These are phyloP conservation scores for Gymnopus androsaceus DNA, from an alignment of 1,284 basidiomycete species.

Conservation along the genomic window DNA sequence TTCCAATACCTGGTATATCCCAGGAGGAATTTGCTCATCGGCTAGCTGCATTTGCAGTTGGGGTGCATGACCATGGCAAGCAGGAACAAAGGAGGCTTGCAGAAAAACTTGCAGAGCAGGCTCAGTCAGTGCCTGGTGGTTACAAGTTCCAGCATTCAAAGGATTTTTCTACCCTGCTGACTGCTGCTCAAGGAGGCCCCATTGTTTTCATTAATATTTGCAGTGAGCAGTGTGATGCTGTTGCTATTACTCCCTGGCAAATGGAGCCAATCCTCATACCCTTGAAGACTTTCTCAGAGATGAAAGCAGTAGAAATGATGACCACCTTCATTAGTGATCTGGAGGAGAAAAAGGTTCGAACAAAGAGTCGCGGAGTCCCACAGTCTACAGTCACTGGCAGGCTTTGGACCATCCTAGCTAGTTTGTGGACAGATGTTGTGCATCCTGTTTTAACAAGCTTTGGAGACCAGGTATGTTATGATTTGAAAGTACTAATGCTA, in stretches of 20 bases:
- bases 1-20: neutral
- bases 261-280: constrained; percentile 8
- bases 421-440: constrained; percentile 3
- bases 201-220: constrained; percentile 14
- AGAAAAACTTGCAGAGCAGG: constrained; percentile 7
- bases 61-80: neutral
- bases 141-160: constrained; percentile 12
- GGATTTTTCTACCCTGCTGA: neutral
- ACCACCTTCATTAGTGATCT: neutral
- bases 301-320: neutral
- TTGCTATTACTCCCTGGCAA: neutral
- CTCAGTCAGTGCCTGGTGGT: neutral
- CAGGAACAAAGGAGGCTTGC: neutral
- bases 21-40: neutral
- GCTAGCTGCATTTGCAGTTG: neutral
- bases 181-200: constrained; percentile 11
- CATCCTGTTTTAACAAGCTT: neutral
- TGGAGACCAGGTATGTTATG: neutral
- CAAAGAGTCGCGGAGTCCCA: neutral
- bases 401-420: neutral
- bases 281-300: constrained; percentile 1
- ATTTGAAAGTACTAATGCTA: neutral
- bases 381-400: neutral
- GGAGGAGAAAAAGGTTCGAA: neutral
- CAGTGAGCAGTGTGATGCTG: constrained; percentile 2